phyloP scores from a whole-genome alignment of 2,329 filamentous ascomycete species.

The Tolypocladium amazonense region DNA sequence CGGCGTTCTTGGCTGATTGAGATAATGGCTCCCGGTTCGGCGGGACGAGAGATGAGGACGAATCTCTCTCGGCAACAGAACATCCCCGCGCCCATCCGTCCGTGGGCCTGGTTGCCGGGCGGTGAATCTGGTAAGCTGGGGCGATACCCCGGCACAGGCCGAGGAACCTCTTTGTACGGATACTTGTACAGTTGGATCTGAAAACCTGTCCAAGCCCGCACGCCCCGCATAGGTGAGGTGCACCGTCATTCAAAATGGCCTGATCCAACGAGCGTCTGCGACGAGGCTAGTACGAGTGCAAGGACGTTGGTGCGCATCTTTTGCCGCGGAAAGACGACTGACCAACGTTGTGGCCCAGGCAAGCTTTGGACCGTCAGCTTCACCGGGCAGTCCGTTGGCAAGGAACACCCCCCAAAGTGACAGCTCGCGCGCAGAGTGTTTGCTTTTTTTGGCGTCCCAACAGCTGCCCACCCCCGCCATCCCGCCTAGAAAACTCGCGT shows the following conservation, averaged over 20 bases:
- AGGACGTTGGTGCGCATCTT: not conserved
- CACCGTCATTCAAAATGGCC: not conserved
- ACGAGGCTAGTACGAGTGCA: not conserved
- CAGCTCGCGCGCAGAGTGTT: constrained; percentile 11
- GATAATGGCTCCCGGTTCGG: not conserved
- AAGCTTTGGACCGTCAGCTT: not conserved
- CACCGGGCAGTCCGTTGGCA: not conserved
- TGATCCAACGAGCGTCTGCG: not conserved
- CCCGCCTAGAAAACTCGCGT: constrained; percentile 4
- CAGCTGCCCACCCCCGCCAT: not conserved
- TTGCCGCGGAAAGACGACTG: not conserved
- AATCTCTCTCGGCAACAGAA: not conserved
- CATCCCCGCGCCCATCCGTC: not conserved
- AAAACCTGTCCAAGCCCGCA: not conserved
- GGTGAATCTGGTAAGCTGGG: not conserved
- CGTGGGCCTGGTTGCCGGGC: not conserved
- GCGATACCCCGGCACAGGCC: not conserved
- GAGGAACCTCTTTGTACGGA: too few species aligned
- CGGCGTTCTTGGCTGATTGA: not conserved
- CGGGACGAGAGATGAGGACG: not conserved
- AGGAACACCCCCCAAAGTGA: constrained; percentile 9
- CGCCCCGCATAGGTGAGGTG: not conserved
- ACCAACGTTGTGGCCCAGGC: not conserved
- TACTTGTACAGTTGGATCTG: not conserved
- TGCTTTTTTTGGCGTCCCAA: constrained; percentile 5